Percentiles rank a stretch among this genome's conserved stretches.
Evolutionary conservation across 805 yeast species (phyloP).

Genomic region (Huiozyma sinensis): DNA sequence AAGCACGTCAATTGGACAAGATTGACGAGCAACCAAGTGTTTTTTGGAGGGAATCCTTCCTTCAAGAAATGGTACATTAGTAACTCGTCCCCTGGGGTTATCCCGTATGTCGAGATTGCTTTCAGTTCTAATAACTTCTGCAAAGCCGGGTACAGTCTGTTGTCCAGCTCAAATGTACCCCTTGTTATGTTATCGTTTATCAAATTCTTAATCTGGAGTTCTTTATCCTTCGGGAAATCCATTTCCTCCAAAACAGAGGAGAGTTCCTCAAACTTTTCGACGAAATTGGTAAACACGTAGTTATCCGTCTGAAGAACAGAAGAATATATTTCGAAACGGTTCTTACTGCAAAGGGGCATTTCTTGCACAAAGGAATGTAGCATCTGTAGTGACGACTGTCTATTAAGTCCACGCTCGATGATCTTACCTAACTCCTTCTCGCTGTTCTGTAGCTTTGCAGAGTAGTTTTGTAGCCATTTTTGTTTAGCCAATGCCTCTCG

Average conservation of each 20-base stretch:
- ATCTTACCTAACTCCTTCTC: background rate
- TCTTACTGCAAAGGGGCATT: slow-evolving; percentile 13
- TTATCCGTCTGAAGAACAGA: slow-evolving; percentile 2
- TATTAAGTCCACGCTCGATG: background rate
- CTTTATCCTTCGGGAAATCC: slow-evolving; percentile 24
- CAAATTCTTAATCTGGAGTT: slow-evolving; percentile 18
- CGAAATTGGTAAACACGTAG: too few relatives aligned
- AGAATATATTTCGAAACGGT: slow-evolving; percentile 13
- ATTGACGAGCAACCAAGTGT: slow-evolving; percentile 24
- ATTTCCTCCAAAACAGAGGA: slow-evolving; percentile 8
- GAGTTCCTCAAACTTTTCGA: background rate
- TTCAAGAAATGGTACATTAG: slow-evolving; percentile 20
- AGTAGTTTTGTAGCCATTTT: background rate
- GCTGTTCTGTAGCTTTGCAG: too few relatives aligned
- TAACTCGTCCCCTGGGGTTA: slow-evolving; percentile 27
- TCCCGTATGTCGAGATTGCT: slow-evolving; percentile 28
- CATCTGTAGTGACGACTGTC: background rate
- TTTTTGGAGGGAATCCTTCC: background rate
- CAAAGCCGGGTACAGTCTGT: slow-evolving; percentile 14
- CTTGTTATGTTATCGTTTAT: slow-evolving; percentile 10
- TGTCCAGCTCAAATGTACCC: background rate
- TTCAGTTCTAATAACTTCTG: slow-evolving; percentile 24
- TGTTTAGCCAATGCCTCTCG: slow-evolving; percentile 1
- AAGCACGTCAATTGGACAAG: slow-evolving; percentile 24
- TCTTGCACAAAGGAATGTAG: slow-evolving; percentile 18